Base-by-base conservation (phyloP, 768 basidiomycete species). In the Crassisporium funariophilum region DNA sequence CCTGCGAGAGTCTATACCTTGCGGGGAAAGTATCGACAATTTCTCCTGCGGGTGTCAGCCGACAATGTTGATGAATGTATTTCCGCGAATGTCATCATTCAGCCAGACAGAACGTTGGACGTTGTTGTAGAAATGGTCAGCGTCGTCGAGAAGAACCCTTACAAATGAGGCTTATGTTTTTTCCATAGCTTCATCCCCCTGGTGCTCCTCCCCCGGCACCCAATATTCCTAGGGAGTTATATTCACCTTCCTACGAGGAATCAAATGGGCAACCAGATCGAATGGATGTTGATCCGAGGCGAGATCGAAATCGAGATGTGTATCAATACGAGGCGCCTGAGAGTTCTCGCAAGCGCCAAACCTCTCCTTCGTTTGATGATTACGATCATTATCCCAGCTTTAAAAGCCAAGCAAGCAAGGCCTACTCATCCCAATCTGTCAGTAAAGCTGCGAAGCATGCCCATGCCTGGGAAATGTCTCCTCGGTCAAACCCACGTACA, bases 1-100 rank as follows among this genome's bases (percentile, higher is more conserved):
- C 80, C 82, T 9, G 85, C 85, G 20, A 82, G 76, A 58, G 81
- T 82, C 21, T 88, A 78, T 53, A 80, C 79, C 2, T 66, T 79
- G 61, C 78, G 86, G 20, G 85, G 85, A 22, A 79, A 77, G 65
- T 88, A 82, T 61, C 74, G 81, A 41, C 86, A 89, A 56, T 73
- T 82, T 42, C 81, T 89, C 55, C 70, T 88, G 57, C 78, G 83
- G 22, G 74, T 88, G 20, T 71, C 76, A 7, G 70, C 72, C 22
- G 72, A 78, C 23, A 79, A 81, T 54, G 67, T 64, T 20, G 73
- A 79, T 40, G 72, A 80, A 15, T 78, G 66, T 49, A 70, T 69
- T 19, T 70, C 79, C 3, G 78, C 79, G n/a, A 82, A 86, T 56
- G 66, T 89, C 12, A 69, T 74, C 12, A 70, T 88, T 12, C 67